These are phyloP conservation scores for Actinidia arguta DNA, from an alignment of 179 eudicot species.

Conservation along the genomic window DNA sequence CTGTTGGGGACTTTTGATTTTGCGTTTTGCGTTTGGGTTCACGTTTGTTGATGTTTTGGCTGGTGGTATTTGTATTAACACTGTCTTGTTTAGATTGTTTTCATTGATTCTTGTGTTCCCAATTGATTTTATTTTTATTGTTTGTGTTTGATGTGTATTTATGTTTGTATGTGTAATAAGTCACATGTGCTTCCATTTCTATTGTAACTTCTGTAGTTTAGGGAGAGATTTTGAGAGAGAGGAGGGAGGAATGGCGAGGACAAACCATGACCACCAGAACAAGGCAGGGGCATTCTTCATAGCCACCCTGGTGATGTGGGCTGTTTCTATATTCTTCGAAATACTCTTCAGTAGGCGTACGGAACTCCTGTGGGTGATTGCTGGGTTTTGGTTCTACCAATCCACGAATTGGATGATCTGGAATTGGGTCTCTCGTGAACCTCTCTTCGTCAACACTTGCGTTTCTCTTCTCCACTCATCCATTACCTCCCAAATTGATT, in stretches of 20 bases:
- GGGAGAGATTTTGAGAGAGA: background rate
- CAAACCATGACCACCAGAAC: slow-evolving; percentile 25
- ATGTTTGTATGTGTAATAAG: too few species aligned
- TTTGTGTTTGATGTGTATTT: too few species aligned
- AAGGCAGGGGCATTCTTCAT: slow-evolving; percentile 57
- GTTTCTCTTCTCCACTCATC: slow-evolving; percentile 88
- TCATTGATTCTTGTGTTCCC: too few species aligned
- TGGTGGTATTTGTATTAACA: too few species aligned
- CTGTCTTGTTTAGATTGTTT: too few species aligned
- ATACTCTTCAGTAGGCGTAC: slow-evolving; percentile 50
- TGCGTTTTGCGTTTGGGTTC: too few species aligned
- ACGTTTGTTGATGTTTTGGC: too few species aligned
- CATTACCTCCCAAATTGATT: slow-evolving; percentile 37
- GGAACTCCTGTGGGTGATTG: slow-evolving; percentile 48
- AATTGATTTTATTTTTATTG: too few species aligned
- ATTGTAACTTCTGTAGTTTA: too few species aligned
- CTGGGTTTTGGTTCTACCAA: slow-evolving; percentile 67
- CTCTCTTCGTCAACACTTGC: slow-evolving; percentile 72
- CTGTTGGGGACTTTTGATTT: too few species aligned
- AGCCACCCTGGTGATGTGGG: slow-evolving; percentile 78
- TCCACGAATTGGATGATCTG: slow-evolving; percentile 65
- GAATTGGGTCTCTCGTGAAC: slow-evolving; percentile 55
- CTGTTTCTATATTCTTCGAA: slow-evolving; percentile 62
- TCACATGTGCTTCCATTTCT: too few species aligned
- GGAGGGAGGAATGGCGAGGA: slow-evolving; percentile 33